Evolutionary conservation across 495 filamentous ascomycete genomes (phyloP).

Genomic region (Penicillium chermesinum): DNA sequence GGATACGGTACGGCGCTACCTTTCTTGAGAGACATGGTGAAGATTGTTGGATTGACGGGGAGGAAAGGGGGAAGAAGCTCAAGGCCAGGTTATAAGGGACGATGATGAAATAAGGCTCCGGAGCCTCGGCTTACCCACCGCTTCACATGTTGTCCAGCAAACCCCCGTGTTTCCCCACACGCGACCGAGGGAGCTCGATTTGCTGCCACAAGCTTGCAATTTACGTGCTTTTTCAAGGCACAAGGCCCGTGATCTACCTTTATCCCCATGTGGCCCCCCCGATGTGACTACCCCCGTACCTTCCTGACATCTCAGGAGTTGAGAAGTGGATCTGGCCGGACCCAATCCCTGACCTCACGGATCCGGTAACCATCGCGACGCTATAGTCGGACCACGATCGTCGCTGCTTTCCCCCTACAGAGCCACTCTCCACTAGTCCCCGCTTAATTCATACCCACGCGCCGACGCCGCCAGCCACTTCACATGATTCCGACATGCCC

Average conservation of each 20-base stretch:
- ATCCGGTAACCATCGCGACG: conserved; percentile 22
- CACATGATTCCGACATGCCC: conserved; percentile 38
- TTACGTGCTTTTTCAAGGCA: too few species aligned
- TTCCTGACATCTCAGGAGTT: too few species aligned
- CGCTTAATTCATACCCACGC: conserved; percentile 32
- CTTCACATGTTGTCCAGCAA: conserved; percentile 16
- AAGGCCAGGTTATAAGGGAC: neutral
- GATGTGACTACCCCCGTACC: too few species aligned
- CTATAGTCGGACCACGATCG: conserved; percentile 2
- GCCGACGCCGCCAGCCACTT: conserved; percentile 32
- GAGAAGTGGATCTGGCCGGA: neutral
- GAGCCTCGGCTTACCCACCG: conserved; percentile 17
- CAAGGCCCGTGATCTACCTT: neutral
- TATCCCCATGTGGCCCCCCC: too few species aligned
- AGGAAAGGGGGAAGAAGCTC: neutral
- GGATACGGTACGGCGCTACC: conserved; percentile 39
- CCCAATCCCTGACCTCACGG: conserved; percentile 4
- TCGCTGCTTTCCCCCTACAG: conserved; percentile 12
- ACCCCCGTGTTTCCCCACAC: conserved; percentile 15
- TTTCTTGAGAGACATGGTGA: conserved; percentile 78
- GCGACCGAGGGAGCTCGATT: conserved; percentile 7
- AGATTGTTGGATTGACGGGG: neutral
- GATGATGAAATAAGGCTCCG: conserved; percentile 9
- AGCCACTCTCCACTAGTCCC: neutral
- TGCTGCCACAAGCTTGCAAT: neutral